These are phyloP conservation scores for Pleurozium schreberi DNA, from an alignment of 225 moss, liverwort and hornwort genomes.

Conservation along the genomic window DNA sequence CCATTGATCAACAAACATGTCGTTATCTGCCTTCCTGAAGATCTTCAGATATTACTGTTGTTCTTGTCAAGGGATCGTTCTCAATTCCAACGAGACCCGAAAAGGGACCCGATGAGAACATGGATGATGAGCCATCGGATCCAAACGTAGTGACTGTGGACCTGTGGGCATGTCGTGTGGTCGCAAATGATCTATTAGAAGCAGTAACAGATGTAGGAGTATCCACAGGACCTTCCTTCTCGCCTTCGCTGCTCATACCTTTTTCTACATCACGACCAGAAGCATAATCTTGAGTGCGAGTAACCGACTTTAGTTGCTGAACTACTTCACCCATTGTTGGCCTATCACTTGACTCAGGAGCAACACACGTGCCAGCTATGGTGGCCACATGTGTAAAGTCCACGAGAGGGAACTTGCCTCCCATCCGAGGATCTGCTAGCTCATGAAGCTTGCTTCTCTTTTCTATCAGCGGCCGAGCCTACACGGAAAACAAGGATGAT, in stretches of 20 bases:
- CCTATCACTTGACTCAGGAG: slow-evolving; percentile 85
- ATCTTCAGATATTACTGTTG: slow-evolving; percentile 91
- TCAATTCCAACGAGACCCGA: slow-evolving; percentile 77
- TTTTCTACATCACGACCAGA: slow-evolving; percentile 27
- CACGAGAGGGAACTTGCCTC: slow-evolving; percentile 56
- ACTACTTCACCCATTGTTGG: slow-evolving; percentile 98
- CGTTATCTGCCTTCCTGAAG: slow-evolving; percentile 84
- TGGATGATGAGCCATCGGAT: slow-evolving; percentile 89
- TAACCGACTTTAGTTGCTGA: slow-evolving; percentile 66
- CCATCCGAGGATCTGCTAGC: slow-evolving; percentile 79
- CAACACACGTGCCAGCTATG: slow-evolving; percentile 80
- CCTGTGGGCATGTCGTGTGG: slow-evolving; percentile 65
- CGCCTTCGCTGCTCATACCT: slow-evolving; percentile 49
- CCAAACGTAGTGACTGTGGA: slow-evolving; percentile 82
- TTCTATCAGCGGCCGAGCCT: slow-evolving; percentile 83
- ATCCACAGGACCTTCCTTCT: slow-evolving; percentile 64
- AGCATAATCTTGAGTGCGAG: slow-evolving; percentile 31
- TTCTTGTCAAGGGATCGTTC: slow-evolving; percentile 78
- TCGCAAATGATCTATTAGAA: slow-evolving; percentile 70
- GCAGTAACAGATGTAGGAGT: slow-evolving; percentile 70
- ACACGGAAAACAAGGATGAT: background rate
- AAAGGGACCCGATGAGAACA: slow-evolving; percentile 91
- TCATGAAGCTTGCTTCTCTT: slow-evolving; percentile 64
- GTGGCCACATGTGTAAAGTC: slow-evolving; percentile 86
- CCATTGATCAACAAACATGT: background rate